phyloP scores from a whole-genome alignment of 2,329 filamentous ascomycete species.

The Pseudopithomyces maydicus region DNA sequence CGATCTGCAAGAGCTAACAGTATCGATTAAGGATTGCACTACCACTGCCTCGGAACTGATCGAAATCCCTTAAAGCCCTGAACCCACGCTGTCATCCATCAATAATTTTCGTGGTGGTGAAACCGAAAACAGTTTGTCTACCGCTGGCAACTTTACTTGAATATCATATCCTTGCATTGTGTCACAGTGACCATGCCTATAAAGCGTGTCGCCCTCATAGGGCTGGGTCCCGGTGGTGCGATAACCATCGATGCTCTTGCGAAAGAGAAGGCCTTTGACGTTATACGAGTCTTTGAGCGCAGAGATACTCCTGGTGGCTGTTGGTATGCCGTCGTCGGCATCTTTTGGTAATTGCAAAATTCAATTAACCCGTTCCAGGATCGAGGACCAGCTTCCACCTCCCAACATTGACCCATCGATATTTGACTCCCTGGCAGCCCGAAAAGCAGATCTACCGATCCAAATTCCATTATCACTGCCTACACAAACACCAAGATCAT shows the following conservation, averaged over 20 bases:
- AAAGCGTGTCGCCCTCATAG: slow-evolving; percentile 62
- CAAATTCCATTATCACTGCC: slow-evolving; percentile 25
- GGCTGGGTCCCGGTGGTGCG: slow-evolving; percentile 64
- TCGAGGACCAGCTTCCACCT: slow-evolving; percentile 25
- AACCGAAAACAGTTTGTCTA: too few species aligned
- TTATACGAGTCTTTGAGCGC: slow-evolving; percentile 66
- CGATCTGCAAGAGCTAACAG: too few species aligned
- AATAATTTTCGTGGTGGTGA: too few species aligned
- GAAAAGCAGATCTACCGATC: slow-evolving; percentile 24
- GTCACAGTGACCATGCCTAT: slow-evolving; percentile 15
- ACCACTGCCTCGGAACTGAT: too few species aligned
- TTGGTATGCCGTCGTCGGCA: slow-evolving; percentile 54
- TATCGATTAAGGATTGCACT: too few species aligned
- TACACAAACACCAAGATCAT: slow-evolving; percentile 16
- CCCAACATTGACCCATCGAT: slow-evolving; percentile 25
- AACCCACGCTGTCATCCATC: too few species aligned
- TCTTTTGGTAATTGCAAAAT: not conserved
- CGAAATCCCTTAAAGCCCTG: too few species aligned
- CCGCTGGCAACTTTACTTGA: not conserved
- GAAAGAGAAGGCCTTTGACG: slow-evolving; percentile 63
- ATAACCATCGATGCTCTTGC: slow-evolving; percentile 65
- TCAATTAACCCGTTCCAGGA: slow-evolving; percentile 17
- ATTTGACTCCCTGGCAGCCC: slow-evolving; percentile 23
- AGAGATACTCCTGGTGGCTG: slow-evolving; percentile 64
- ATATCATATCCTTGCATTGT: not conserved